phyloP scores from a whole-genome alignment of 2,329 filamentous ascomycete species.

The Bipolaris gigantea region DNA sequence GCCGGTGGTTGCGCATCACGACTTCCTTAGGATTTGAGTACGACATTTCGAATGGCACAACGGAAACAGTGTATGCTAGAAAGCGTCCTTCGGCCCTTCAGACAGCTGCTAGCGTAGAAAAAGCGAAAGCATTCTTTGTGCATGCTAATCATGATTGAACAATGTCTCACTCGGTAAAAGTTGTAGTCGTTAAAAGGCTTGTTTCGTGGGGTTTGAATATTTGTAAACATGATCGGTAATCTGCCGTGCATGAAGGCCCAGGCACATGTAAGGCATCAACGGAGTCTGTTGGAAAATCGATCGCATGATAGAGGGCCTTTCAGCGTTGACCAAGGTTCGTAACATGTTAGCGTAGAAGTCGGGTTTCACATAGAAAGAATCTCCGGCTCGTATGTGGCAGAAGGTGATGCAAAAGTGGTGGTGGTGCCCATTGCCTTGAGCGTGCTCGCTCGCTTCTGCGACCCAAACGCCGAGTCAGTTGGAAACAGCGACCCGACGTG shows the following conservation, averaged over 20 bases:
- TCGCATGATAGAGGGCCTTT: background rate
- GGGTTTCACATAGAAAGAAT: background rate
- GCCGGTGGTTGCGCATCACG: background rate
- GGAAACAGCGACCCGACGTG: slow-evolving; percentile 15
- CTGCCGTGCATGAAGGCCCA: background rate
- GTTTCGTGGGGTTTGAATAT: slow-evolving; percentile 6
- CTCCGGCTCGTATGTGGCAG: background rate
- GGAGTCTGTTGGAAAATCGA: background rate
- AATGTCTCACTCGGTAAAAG: background rate
- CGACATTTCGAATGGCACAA: background rate
- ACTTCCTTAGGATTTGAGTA: background rate
- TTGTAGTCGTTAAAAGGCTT: background rate
- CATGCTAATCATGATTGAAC: background rate
- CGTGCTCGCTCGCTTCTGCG: slow-evolving; percentile 12
- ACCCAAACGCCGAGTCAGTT: slow-evolving; percentile 17
- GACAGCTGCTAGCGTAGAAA: background rate
- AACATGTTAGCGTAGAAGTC: background rate
- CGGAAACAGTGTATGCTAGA: background rate
- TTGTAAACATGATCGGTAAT: slow-evolving; percentile 1
- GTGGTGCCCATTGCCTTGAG: slow-evolving; percentile 1
- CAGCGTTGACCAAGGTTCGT: background rate
- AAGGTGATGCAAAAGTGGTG: background rate
- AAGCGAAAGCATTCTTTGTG: background rate
- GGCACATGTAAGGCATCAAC: background rate
- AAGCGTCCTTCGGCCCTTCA: slow-evolving; percentile 4